Evolutionary conservation across 1,284 basidiomycete species (phyloP), one percentile per base, ranked within the genome.

Genomic region (Boletus subluridellus): DNA sequence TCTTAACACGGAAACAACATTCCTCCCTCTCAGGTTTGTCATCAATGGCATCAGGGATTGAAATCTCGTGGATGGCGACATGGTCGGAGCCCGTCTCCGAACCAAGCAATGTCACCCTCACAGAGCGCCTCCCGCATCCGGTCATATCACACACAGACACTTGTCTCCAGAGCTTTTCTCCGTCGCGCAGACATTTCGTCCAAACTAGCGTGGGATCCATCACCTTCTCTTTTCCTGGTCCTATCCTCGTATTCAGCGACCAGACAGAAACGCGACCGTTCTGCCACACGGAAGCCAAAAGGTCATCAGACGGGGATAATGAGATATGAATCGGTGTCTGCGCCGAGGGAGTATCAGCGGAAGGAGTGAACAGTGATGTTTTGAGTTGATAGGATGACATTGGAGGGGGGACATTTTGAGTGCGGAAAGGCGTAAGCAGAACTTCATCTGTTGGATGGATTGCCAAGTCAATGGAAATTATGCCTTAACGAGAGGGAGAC

Each of bases 331-430:
- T 73, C 0, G 92, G 91, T 73, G 66, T 60, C 30, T 57, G 49
- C 6, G 37, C 26, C 3, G 45, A 48, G 21, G 30, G 21, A 21
- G 21, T 52, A 10, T 63, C 58, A 0, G 55, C 51, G 6, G 65
- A 57, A 30, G 49, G 24, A 35, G 63, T 44, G 45, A 67, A 65
- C 15, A 58, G 59, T 4, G 66, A 65, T 30, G 84, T 69, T 24
- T 76, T 42, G 52, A 97, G 81, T 55, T 83, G 80, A 68, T 82
- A 80, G 1, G 94, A 88, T 0, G 88, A 90, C 95, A 98, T 97
- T 0, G 96, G 97, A 21, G 96, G 96, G 5, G 96, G 96, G 1
- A 96, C 84, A 69, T 96, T 98, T 76, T 97, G 93, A 4, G 86
- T 85, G 38, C 95, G 83, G 80, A 99, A 98, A 5, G 96, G 92